Evolutionary conservation across 495 filamentous ascomycete species (phyloP), one percentile per base, ranked within the genome.

Genomic region (Hyaloscypha hepaticicola): DNA sequence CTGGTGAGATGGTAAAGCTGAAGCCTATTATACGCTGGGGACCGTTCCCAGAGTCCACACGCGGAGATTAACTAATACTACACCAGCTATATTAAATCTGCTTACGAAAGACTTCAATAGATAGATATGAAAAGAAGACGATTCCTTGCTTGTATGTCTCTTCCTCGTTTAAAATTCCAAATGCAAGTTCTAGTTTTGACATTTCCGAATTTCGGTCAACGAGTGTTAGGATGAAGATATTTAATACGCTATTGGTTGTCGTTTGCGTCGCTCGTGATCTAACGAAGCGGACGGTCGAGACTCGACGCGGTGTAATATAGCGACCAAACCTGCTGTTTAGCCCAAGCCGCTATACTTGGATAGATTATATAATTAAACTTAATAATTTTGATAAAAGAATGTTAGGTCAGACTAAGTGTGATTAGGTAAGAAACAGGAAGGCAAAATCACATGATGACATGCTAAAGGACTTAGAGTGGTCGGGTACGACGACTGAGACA

Each of bases 1-100:
- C 60, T 21, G 60, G 49, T 33, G 45, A 62, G 33, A 62, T 52
- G 26, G 60, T 52, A 34, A 16, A 53, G 45, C 49, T 5, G 29
- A 41, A 27, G 49, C 60, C 60, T 53, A 52, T 62, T 53, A 33
- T 31, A 55, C 60, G 12, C 26, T 62, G 45, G 60, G 49, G 60
- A 62, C 60, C 60, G 22, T 62, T 62, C 16, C 60, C 60, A 55
- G 60, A 52, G 29, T 62, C 26, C 49, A 62, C 45, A 33, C 45
- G 60, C 25, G 60, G 60, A 55, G 41, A 62, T 60, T 58, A 38
- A 58, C 56, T 58, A 58, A 38, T 58, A 58, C 56, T 58, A 34
- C 34, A 58, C 34, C 34, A 41, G 34, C 56, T 58, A 34, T 58
- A 58, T 58, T 58, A 41, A 58, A 58, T 58, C 56, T 58, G 31